Percentiles rank a stretch among this genome's conserved stretches.
These are phyloP conservation scores for Daldinia childiae DNA, from an alignment of 495 filamentous ascomycete species.

Conservation along the genomic window DNA sequence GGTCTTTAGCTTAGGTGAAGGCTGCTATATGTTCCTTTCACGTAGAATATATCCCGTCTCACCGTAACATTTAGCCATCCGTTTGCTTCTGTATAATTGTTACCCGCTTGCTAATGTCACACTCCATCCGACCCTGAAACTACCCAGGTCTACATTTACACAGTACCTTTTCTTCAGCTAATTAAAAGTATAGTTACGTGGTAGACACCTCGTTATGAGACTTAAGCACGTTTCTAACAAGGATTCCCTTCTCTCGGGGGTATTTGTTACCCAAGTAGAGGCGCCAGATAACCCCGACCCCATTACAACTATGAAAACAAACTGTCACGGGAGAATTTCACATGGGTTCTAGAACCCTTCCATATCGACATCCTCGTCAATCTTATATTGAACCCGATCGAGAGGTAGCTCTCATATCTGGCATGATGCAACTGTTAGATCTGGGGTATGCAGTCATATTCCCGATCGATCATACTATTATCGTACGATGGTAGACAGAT, in stretches of 20 bases:
- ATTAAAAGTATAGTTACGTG: neutral
- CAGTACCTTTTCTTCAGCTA: neutral
- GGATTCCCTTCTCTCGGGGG: neutral
- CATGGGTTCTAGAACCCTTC: conserved; percentile 23
- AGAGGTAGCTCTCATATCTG: conserved; percentile 14
- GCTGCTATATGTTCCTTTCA: neutral
- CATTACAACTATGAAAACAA: neutral
- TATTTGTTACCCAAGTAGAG: conserved; percentile 1
- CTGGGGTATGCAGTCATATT: conserved; percentile 28
- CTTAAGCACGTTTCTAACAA: neutral
- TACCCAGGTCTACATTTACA: neutral
- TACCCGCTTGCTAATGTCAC: conserved; percentile 9
- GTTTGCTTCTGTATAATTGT: conserved; percentile 1
- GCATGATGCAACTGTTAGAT: conserved; percentile 28
- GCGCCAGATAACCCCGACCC: neutral
- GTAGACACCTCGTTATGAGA: neutral
- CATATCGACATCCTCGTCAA: conserved; percentile 24
- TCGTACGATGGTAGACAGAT: conserved; percentile 27
- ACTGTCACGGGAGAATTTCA: neutral
- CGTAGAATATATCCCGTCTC: neutral
- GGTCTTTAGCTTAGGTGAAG: neutral
- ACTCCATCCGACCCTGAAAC: neutral
- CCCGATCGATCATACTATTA: conserved; percentile 32
- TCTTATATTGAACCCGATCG: conserved; percentile 31
- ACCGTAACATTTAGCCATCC: neutral